Conservation (phyloP, 1,139 yeast species). For the Yamadazyma triangularis region DNA sequence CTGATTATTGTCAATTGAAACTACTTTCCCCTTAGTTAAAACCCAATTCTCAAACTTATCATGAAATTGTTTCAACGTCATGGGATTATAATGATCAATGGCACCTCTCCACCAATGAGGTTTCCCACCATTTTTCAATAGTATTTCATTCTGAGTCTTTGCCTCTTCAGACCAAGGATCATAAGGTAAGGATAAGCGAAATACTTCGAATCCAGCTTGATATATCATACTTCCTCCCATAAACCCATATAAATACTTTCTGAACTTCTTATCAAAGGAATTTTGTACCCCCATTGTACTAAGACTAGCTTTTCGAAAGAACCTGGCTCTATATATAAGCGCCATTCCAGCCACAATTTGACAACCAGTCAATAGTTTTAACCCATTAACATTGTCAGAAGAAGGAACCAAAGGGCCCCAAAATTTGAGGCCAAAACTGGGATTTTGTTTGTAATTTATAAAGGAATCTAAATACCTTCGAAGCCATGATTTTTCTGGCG, state of each 20-base stretch:
- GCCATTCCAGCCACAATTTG: conserved; percentile 45
- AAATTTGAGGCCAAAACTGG: conserved; percentile 51
- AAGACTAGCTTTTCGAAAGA: conserved; percentile 11
- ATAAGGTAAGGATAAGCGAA: conserved; percentile 45
- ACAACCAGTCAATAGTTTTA: conserved; percentile 41
- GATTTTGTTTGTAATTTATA: conserved; percentile 28
- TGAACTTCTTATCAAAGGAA: conserved; percentile 9
- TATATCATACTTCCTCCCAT: conserved; percentile 24
- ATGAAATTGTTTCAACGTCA: conserved; percentile 46
- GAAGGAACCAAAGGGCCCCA: conserved; percentile 69
- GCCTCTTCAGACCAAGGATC: conserved; percentile 71
- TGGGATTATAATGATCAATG: conserved; percentile 45
- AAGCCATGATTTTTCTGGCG: conserved; percentile 4
- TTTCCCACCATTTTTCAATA: conserved; percentile 35
- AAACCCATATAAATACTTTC: conserved; percentile 13
- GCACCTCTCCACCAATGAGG: conserved; percentile 62
- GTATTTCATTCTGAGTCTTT: conserved; percentile 39
- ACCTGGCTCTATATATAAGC: conserved; percentile 20
- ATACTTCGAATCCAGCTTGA: conserved; percentile 44
- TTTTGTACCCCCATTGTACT: conserved; percentile 13
- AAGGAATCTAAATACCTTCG: too few relatives aligned
- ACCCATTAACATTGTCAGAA: conserved; percentile 49
- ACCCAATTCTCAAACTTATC: conserved; percentile 25
- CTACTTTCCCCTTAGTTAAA: conserved; percentile 5
- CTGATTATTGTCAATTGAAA: conserved; percentile 1